A percentile compares a stretch with the other conserved stretches of the same genome.
Evolutionary conservation across 257 asterid species (phyloP).

Genomic region (Solanum arcanum): DNA sequence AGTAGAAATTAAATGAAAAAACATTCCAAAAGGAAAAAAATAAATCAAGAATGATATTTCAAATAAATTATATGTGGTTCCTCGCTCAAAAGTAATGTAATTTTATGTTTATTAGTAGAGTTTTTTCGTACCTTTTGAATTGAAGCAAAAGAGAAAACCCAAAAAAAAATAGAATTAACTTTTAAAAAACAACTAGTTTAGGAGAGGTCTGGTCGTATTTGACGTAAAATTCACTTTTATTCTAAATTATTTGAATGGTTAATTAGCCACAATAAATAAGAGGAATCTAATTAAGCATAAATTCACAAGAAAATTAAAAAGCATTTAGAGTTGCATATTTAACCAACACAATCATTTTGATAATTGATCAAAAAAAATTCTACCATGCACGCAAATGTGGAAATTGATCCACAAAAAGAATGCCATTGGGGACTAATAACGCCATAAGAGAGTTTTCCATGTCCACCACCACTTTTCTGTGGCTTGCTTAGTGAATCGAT

Average conservation of each 20-base stretch:
- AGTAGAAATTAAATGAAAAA: too few relatives aligned
- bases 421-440: background rate
- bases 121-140: too few relatives aligned
- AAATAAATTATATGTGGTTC: too few relatives aligned
- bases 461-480: background rate
- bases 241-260: background rate
- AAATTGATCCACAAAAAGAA: background rate
- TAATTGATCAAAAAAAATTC: background rate
- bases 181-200: background rate
- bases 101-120: too few relatives aligned
- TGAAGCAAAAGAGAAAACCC: too few relatives aligned
- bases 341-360: background rate
- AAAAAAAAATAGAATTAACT: too few relatives aligned
- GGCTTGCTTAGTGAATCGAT: background rate
- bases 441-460: background rate
- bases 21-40: too few relatives aligned
- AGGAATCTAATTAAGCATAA: background rate
- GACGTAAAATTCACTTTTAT: background rate
- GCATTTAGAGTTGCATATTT: background rate
- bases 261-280: background rate
- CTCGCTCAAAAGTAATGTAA: too few relatives aligned
- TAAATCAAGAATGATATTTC: too few relatives aligned
- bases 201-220: background rate
- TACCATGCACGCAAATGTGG: background rate
- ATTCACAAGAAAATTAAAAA: background rate